These are phyloP conservation scores for Rhizopogon vinicolor DNA, from an alignment of 768 basidiomycete genomes.

Conservation along the genomic window DNA sequence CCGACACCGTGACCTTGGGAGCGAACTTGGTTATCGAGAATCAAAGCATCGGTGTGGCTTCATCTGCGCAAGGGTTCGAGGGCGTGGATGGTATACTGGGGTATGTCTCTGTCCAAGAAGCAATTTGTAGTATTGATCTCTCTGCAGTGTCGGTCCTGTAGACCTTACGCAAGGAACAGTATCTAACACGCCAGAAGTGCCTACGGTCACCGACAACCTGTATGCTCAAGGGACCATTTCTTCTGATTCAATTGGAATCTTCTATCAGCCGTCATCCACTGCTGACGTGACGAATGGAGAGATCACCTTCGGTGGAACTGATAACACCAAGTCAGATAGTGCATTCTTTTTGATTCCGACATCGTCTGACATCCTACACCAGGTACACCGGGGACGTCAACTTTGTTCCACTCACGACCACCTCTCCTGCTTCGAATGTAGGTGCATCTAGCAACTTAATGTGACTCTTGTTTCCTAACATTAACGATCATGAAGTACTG, in stretches of 20 bases:
- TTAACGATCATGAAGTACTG: conserved; percentile 29
- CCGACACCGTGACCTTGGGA: conserved; percentile 41
- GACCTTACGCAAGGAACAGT: conserved; percentile 46
- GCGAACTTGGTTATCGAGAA: conserved; percentile 37
- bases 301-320: conserved; percentile 51
- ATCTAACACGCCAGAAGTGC: conserved; percentile 31
- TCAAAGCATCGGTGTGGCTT: conserved; percentile 46
- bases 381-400: conserved; percentile 31
- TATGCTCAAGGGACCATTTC: conserved; percentile 42
- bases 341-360: background rate
- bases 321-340: conserved; percentile 34
- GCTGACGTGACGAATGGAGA: conserved; percentile 42
- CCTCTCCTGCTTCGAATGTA: conserved; percentile 38
- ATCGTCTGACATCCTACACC: background rate
- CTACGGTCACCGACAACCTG: conserved; percentile 58
- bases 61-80: conserved; percentile 36
- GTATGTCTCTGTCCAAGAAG: conserved; percentile 14
- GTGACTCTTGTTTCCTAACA: background rate
- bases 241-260: conserved; percentile 45
- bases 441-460: conserved; percentile 1
- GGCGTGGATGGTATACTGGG: conserved; percentile 53
- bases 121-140: background rate
- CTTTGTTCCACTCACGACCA: conserved; percentile 38
- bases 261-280: conserved; percentile 43
- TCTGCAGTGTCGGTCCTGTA: conserved; percentile 43